These are phyloP conservation scores for Eudorina sp. DNA, from an alignment of 139 green algal genomes.

Conservation along the genomic window DNA sequence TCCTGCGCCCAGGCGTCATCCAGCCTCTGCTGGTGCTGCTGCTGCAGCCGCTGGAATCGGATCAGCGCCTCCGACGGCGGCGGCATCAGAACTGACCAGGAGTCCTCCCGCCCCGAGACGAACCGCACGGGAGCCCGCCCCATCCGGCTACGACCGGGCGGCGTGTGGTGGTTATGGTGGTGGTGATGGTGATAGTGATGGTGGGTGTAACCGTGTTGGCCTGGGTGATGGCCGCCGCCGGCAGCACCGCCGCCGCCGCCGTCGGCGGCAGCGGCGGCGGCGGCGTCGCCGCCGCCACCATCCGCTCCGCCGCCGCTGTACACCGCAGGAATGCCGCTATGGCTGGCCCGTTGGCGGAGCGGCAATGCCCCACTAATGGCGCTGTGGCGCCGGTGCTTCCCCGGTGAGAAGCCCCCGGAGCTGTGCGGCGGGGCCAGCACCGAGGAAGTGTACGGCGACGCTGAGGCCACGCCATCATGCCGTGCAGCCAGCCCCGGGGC, in stretches of 20 bases:
- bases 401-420: not conserved
- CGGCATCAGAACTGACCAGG: not conserved
- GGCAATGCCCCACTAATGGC: not conserved
- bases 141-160: not conserved
- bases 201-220: too few relatives aligned
- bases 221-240: too few relatives aligned
- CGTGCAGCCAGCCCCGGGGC: not conserved
- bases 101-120: not conserved
- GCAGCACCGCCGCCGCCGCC: too few relatives aligned
- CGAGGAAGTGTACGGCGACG: not conserved
- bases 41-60: not conserved
- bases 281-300: not conserved
- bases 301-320: too few relatives aligned
- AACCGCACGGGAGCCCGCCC: not conserved
- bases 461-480: not conserved
- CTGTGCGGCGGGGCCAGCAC: too few relatives aligned
- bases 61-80: not conserved
- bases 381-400: not conserved
- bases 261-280: not conserved
- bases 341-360: not conserved
- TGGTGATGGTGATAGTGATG: not conserved
- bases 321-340: too few relatives aligned
- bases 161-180: not conserved
- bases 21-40: constrained; percentile 24
- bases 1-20: not conserved